These are phyloP conservation scores for Salicornia ramosissima DNA, from an alignment of 148 eudicot genomes.

Conservation along the genomic window DNA sequence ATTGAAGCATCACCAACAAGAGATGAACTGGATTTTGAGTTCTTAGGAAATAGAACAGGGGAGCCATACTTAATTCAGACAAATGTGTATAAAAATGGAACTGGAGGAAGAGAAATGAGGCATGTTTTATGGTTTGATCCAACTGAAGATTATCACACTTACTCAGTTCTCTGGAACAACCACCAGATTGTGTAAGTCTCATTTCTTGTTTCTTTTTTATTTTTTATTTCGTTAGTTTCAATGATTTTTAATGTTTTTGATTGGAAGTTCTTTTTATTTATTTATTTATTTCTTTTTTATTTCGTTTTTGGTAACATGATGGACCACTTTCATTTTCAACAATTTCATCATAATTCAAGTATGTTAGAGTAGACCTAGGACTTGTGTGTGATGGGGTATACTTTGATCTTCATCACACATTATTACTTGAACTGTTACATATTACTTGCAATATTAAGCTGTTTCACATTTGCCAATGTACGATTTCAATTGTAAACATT, in stretches of 20 bases:
- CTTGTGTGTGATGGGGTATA: too few relatives aligned
- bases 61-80: conserved; percentile 80
- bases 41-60: conserved; percentile 85
- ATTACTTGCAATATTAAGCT: too few relatives aligned
- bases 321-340: too few relatives aligned
- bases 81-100: conserved; percentile 86
- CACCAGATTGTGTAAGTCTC: conserved; percentile 74
- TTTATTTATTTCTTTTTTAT: not conserved
- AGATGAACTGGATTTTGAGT: conserved; percentile 91
- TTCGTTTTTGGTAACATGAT: too few relatives aligned
- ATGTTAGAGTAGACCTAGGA: too few relatives aligned
- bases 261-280: not conserved
- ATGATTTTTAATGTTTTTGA: not conserved
- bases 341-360: not conserved
- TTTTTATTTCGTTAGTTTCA: not conserved
- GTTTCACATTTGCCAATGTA: too few relatives aligned
- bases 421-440: too few relatives aligned
- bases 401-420: too few relatives aligned
- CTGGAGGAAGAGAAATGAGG: conserved; percentile 85
- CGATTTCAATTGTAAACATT: too few relatives aligned
- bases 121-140: conserved; percentile 93
- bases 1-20: conserved; percentile 80
- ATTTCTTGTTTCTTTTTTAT: not conserved
- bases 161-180: conserved; percentile 81
- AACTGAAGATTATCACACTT: conserved; percentile 76